Evolutionary conservation across 1,284 basidiomycete species (phyloP), one percentile per base, ranked within the genome.

Genomic region (Inonotus hispidus): DNA sequence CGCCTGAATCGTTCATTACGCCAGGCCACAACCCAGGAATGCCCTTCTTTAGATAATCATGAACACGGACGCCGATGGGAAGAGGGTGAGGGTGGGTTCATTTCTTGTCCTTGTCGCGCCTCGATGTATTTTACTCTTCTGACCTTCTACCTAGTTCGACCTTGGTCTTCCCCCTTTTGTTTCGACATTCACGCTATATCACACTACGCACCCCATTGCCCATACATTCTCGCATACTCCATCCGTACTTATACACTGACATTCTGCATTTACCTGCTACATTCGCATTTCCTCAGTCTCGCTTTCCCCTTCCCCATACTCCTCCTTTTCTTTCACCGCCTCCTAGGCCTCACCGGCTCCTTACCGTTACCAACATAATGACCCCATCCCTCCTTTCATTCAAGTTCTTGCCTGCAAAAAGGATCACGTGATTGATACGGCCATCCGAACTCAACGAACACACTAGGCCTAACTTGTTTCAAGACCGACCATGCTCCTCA

Each of bases 1-100:
- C 63, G 13, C 45, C 54, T n/a, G 59, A 61, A 25, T 58, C 59
- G 16, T 53, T 64, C 13, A 47, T 64, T 19, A 61, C 63, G 29
- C 52, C n/a, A 37, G 21, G 43, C 63, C 14, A 49, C 59, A 3
- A 29, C 54, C 11, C 43, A 60, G 19, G 61, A 62, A 21, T 53
- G 46, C 21, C 45, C 58, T 8, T 56, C 63, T 16, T 43, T 16
- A 7, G 41, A 43, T n/a, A 43, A 43, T 16, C 32, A 32, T 8
- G 32, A 8, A 4, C 32, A 32, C 8, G 32, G n/a, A n/a, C n/a
- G n/a, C n/a, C n/a, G n/a, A n/a, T n/a, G n/a, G n/a, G n/a, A 8
- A 32, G 32, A 32, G 8, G 32, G 32, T 32, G 32, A 8, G 32
- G 32, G 32, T 4, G 8, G 32, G 32, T 32, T 43, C 19, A 7